Evolutionary conservation across 169 alveolate species (phyloP), one percentile per base, ranked within the genome.

Genomic region (Eimeria falciformis): DNA sequence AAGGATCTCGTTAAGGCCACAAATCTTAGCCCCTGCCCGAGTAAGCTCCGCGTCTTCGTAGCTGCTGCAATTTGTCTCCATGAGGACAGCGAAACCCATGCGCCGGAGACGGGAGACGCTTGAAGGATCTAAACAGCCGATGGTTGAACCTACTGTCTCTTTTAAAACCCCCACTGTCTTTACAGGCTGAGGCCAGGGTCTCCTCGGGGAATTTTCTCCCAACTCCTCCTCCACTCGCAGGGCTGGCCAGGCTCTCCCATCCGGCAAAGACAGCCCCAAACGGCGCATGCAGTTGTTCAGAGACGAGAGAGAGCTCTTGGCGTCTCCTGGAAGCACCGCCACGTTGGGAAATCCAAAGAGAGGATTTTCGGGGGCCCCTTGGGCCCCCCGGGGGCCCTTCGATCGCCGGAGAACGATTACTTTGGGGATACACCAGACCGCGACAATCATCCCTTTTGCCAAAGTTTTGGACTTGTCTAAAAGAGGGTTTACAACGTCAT

Each of bases 381-480:
- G 99, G 46, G 95, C 89, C 66, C 97, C 98, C 94, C 99, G 99
- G 46, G 95, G 91, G 69, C 97, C 98, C 94, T 96, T 71, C 18
- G 97, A 94, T 92, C 99, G 96, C 93, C 97, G 97, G 88, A 96
- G 91, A 53, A 96, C 97, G 66, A 97, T 12, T 43, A 68, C 81
- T 11, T 23, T 5, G 47, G 40, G 96, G 33, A 96, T 97, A 45
- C 96, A 94, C 99, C 99, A 98, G 40, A 95, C 99, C 86, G 95
- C 97, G 45, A 98, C 94, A 27, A 98, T 98, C 27, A 98, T 98
- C 98, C 97, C 97, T 29, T 99, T 95, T 66, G 96, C 95, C 46
- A 96, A 95, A 25, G 94, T 75, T 21, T 95, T 96, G 71, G 94
- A 96, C 37, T 93, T 91, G 50, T 93, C 73, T 56, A 98, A 97